Evolutionary conservation across 2,329 filamentous ascomycete species (phyloP), one percentile per base, ranked within the genome.

Genomic region (Epichloe bromicola): DNA sequence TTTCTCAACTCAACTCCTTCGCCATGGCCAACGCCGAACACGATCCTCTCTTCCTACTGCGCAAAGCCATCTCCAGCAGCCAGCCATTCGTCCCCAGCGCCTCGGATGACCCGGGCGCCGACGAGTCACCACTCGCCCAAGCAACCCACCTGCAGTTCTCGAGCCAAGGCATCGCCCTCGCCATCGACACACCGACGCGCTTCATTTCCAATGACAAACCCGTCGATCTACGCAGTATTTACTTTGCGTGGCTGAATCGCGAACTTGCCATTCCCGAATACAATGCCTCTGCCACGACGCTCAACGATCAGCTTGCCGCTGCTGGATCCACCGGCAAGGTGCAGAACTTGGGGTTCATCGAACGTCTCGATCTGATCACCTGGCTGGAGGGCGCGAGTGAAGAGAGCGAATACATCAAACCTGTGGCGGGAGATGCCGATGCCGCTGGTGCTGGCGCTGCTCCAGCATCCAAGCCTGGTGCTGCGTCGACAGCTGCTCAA

Each of bases 221-320:
- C 4, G 83, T 95, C 61, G 88, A 96, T 65, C 75, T 98, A 59
- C 88, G 93, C 64, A 93, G 86, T 65, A 91, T 96, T 69, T 96
- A 91, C 73, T 95, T 97, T 64, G 89, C 89, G 51, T 98, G 89
- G 88, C 76, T 87, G 61, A 94, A 96, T 70, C 88, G 89, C 67
- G 91, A 97, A 71, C 82, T 85, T 51, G 82, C 85, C 50, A 89
- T 95, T 58, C 86, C 87, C 11, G 88, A 95, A 60, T 97, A 97
- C 75, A 93, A 96, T 68, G 80, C 85, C 26, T 84, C 85, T 0
- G 86, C 88, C 14, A 83, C 86, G 60, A 76, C 82, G 58, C 75
- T 97, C 51, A 95, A 95, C 65, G 83, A 87, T 48, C 82, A 88
- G 62, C 74, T 96, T 34, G 74, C 72, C 4, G 78, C 76, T 11